Evolutionary conservation across 176 grass and related monocot genomes (phyloP), one percentile per base, ranked within the genome.

Genomic region (Bolboschoenus planiculmis): DNA sequence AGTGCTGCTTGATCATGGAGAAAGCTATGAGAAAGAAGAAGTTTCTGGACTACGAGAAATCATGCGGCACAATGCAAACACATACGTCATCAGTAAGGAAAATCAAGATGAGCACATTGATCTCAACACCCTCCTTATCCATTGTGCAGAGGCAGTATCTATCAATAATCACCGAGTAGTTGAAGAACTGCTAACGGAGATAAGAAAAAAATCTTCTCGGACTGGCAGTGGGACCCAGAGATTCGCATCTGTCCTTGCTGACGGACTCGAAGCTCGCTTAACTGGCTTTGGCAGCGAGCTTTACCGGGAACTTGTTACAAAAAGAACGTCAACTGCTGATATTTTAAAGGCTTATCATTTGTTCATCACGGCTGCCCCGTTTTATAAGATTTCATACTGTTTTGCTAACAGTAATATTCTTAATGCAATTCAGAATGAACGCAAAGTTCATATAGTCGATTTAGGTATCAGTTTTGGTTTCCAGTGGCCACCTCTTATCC

Each of bases 401-500:
- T 91, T 94, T 50, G 54, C 92, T 2, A 90, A 91, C 70, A 87
- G 61, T 54, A 91, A 83, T 18, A 91, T 94, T 66, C 55, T 90
- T 56, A 82, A 84, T 35, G 66, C 65, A 39, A 68, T 86, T 27
- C 79, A 85, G 24, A 87, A 81, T 63, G 84, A 82, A 27, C 8
- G 65, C 11, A 83, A 34, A 56, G 61, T 91, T n/a, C 92, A 94
- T 68, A 94, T 94, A 34, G 84, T 94, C 4, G 92, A 94, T 85
- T 86, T 94, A 40, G 92, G 92, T 21, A 90, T 86, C 36, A 79
- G 39, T 83, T 86, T 80, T 84, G 90, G 92, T 47, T 94, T 91
- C 64, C 92, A 94, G 43, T 94, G 89, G 92, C 89, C 92, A 44
- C 79, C 85, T 40, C 79, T 94, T 10, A 88, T 94, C 39, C 84